A percentile compares a stretch with the other conserved stretches of the same genome.
phyloP scores from a whole-genome alignment of 495 filamentous ascomycete species.

The Extremus antarcticus region DNA sequence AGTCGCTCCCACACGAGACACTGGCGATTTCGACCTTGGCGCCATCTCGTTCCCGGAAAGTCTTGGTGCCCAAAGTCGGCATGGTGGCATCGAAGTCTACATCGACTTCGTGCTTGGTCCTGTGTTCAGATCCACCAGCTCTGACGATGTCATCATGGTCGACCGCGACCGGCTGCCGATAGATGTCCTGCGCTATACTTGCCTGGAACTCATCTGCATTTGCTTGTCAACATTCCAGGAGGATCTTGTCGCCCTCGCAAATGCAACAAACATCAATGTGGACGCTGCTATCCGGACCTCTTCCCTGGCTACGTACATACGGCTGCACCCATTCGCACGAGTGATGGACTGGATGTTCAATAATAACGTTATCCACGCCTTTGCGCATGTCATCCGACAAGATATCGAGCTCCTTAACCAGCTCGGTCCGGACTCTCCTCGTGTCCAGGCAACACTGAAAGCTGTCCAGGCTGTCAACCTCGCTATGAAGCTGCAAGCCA shows the following conservation, averaged over 20 bases:
- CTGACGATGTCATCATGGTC: conserved; percentile 38
- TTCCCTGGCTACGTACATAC: conserved; percentile 62
- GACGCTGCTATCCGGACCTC: conserved; percentile 61
- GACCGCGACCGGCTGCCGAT: conserved; percentile 44
- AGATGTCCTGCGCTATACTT: conserved; percentile 61
- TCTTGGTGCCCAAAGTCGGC: conserved; percentile 62
- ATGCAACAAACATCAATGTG: conserved; percentile 56
- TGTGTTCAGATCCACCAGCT: conserved; percentile 49
- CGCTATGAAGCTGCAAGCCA: conserved; percentile 76
- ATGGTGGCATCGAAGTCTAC: conserved; percentile 82
- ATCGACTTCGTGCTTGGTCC: conserved; percentile 77
- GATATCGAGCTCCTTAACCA: conserved; percentile 55
- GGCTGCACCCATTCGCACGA: conserved; percentile 79
- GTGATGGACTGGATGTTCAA: conserved; percentile 98
- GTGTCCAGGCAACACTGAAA: conserved; percentile 60
- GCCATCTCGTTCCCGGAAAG: conserved; percentile 76
- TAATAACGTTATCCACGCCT: conserved; percentile 65
- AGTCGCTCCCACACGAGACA: conserved; percentile 47
- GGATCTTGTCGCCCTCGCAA: conserved; percentile 71
- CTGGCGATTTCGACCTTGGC: conserved; percentile 49
- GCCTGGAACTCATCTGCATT: conserved; percentile 63
- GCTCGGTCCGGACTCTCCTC: conserved; percentile 57
- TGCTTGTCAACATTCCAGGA: conserved; percentile 85
- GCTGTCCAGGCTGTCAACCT: conserved; percentile 71
- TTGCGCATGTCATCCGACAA: conserved; percentile 68